Conservation (phyloP, 345 rosid species). For the Psidium friedrichsthalianum region DNA sequence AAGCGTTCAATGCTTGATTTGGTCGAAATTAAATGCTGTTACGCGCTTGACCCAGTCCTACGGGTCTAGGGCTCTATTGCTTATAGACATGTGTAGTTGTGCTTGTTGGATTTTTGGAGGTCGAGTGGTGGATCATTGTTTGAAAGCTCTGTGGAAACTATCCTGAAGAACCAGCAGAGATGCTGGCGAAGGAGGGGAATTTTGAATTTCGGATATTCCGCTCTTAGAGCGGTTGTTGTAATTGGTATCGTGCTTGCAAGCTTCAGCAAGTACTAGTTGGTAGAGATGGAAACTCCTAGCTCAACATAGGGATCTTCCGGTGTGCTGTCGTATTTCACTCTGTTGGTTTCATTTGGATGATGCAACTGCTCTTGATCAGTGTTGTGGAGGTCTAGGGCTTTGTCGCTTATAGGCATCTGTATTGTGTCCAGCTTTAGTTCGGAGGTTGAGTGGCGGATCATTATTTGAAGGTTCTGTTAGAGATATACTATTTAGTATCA, state of each 20-base stretch:
- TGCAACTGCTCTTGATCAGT: background rate
- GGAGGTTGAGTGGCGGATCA: background rate
- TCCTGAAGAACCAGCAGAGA: background rate
- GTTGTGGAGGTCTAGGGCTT: background rate
- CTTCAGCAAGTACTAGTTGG: slow-evolving; percentile 42
- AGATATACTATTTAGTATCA: background rate
- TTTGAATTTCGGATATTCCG: background rate
- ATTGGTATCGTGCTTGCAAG: slow-evolving; percentile 19
- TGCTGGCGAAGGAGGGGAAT: background rate
- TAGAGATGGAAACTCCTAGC: slow-evolving; percentile 28
- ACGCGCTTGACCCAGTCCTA: background rate
- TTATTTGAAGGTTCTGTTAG: background rate
- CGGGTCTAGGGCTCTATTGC: background rate
- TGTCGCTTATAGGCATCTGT: background rate
- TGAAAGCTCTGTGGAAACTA: background rate
- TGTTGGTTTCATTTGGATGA: background rate
- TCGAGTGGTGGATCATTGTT: background rate
- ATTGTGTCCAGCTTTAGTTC: background rate
- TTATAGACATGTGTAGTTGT: background rate
- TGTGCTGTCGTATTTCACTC: background rate
- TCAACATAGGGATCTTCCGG: slow-evolving; percentile 79
- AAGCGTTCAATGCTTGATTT: background rate
- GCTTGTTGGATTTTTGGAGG: background rate
- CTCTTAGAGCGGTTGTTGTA: background rate
- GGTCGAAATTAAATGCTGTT: background rate